Conservation (phyloP, 257 asterid species). For the Solanum chaucha region DNA sequence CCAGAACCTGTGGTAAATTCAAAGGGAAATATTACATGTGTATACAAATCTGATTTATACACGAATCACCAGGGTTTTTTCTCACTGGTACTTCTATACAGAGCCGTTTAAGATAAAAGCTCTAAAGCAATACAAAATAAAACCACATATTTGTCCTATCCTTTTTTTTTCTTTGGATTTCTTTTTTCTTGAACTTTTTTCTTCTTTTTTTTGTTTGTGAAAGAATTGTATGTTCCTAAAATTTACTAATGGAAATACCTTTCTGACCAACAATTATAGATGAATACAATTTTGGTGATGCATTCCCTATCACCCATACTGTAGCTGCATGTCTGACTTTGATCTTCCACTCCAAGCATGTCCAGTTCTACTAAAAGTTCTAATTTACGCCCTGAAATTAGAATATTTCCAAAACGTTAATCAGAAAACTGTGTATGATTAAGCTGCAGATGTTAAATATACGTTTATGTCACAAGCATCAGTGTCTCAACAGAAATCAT, state of each 20-base stretch:
- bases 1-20: background rate
- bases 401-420: background rate
- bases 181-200: background rate
- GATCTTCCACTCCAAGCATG: background rate
- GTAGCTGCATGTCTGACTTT: background rate
- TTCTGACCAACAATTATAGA: background rate
- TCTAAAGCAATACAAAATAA: background rate
- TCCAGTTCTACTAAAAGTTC: background rate
- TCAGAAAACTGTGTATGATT: background rate
- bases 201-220: background rate
- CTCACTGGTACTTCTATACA: background rate
- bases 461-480: background rate
- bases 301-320: background rate
- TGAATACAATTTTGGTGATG: background rate
- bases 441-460: background rate
- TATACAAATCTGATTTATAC: background rate
- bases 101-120: background rate
- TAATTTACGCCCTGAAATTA: background rate
- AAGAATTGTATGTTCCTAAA: background rate
- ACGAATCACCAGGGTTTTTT: background rate
- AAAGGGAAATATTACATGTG: background rate
- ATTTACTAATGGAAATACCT: background rate
- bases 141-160: background rate
- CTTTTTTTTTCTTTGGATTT: background rate
- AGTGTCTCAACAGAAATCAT: background rate